Percentiles rank a stretch among this genome's conserved stretches.
These are phyloP conservation scores for Rugonectria rugulosa DNA, from an alignment of 2,329 filamentous ascomycete species.

Conservation along the genomic window DNA sequence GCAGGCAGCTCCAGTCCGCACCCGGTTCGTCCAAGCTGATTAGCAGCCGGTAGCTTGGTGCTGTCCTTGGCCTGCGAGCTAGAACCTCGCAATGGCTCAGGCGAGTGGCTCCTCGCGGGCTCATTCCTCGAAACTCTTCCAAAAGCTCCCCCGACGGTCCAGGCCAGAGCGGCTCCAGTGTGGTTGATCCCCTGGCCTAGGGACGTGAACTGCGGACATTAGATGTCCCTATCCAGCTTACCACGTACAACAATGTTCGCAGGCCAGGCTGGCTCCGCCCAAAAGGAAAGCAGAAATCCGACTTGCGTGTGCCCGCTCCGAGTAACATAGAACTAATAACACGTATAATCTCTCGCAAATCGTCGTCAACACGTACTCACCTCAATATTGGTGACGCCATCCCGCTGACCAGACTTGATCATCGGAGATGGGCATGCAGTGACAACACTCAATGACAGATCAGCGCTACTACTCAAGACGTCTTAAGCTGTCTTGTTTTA, in stretches of 20 bases:
- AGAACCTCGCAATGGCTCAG: neutral
- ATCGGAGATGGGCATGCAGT: too few species aligned
- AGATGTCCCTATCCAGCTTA: neutral
- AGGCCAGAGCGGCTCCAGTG: neutral
- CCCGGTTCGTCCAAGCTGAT: conserved; percentile 8
- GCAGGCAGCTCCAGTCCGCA: neutral
- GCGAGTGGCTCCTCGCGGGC: conserved; percentile 1
- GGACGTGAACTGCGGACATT: neutral
- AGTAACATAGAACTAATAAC: too few species aligned
- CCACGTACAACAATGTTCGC: neutral
- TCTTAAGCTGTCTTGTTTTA: too few species aligned
- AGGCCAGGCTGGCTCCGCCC: too few species aligned
- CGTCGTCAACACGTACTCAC: too few species aligned
- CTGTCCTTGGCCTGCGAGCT: conserved; percentile 4
- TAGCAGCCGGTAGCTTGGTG: conserved; percentile 13
- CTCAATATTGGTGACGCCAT: too few species aligned
- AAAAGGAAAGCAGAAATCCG: too few species aligned
- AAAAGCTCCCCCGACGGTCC: neutral
- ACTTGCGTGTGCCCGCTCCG: too few species aligned
- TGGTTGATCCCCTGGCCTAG: neutral
- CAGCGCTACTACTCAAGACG: too few species aligned
- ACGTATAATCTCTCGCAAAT: too few species aligned
- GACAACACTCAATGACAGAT: too few species aligned
- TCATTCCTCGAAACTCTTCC: neutral
- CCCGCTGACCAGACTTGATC: too few species aligned